Conservation (phyloP, 1,284 basidiomycete genomes). For the Papiliotrema laurentii region DNA sequence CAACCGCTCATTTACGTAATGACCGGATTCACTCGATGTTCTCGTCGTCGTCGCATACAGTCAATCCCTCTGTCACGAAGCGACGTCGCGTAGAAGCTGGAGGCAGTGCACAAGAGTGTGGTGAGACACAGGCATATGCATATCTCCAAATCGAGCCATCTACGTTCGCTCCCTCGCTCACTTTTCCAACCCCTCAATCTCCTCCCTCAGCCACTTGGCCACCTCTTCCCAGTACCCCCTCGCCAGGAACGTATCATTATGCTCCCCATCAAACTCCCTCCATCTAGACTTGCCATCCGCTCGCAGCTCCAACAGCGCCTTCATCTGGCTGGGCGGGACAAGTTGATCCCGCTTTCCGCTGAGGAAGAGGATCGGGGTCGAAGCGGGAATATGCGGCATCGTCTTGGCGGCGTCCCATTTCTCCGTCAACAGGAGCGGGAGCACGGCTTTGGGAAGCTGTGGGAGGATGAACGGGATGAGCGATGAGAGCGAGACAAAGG, state of each 20-base stretch:
- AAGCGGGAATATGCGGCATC: slow-evolving; percentile 62
- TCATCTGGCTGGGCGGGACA: slow-evolving; percentile 82
- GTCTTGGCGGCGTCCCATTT: slow-evolving; percentile 80
- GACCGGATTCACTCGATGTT: no score
- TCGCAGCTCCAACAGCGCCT: slow-evolving; percentile 52
- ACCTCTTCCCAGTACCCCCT: slow-evolving; percentile 64
- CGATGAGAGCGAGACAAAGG: slow-evolving; percentile 73
- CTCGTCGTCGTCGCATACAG: no score
- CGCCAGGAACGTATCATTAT: slow-evolving; percentile 70
- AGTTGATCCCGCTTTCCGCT: slow-evolving; percentile 74
- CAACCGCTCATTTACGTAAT: no score
- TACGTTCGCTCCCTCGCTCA: no score
- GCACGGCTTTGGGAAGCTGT: slow-evolving; percentile 58
- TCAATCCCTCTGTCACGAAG: no score
- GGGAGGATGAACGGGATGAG: slow-evolving; percentile 80
- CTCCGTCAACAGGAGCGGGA: slow-evolving; percentile 50
- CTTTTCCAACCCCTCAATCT: slow-evolving; percentile 11
- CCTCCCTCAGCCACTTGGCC: slow-evolving; percentile 55
- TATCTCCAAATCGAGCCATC: neutral
- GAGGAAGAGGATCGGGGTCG: slow-evolving; percentile 79
- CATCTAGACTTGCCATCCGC: slow-evolving; percentile 53
- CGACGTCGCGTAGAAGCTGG: no score
- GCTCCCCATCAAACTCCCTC: slow-evolving; percentile 63
- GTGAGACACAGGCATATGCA: neutral
- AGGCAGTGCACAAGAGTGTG: no score